Conservation (phyloP, 148 eudicot species). For the Drosera capensis region DNA sequence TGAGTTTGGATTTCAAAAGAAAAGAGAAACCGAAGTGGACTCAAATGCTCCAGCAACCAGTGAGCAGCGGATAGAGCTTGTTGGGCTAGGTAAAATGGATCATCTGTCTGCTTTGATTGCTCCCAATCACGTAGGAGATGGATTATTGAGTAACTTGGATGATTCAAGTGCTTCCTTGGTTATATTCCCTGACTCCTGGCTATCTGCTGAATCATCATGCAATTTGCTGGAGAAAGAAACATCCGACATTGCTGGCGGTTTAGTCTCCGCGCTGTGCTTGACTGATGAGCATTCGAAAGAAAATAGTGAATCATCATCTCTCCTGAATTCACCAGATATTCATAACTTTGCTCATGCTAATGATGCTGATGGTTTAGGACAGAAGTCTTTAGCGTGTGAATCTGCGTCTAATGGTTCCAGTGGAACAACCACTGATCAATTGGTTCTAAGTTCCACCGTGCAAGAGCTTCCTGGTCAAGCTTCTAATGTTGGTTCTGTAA, state of each 20-base stretch:
- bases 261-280: slow-evolving; percentile 7
- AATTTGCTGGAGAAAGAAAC: slow-evolving; percentile 1
- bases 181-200: slow-evolving; percentile 7
- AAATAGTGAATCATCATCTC: slow-evolving; percentile 9
- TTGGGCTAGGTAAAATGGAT: no score
- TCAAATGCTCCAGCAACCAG: slow-evolving; percentile 8
- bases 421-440: slow-evolving; percentile 6
- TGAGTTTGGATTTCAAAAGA: slow-evolving; percentile 43
- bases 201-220: slow-evolving; percentile 6
- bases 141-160: slow-evolving; percentile 1
- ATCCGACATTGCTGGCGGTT: slow-evolving; percentile 2
- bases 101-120: slow-evolving; percentile 16
- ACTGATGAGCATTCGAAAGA: slow-evolving; percentile 13
- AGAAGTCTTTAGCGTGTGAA: slow-evolving; percentile 18
- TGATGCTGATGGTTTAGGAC: slow-evolving; percentile 9
- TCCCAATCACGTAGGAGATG: slow-evolving; percentile 5
- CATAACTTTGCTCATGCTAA: slow-evolving; percentile 5
- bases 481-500: slow-evolving; percentile 23
- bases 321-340: slow-evolving; percentile 4
- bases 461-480: slow-evolving; percentile 19
- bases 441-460: slow-evolving; percentile 3
- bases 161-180: slow-evolving; percentile 2
- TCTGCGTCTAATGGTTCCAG: slow-evolving; percentile 12
- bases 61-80: slow-evolving; percentile 11
- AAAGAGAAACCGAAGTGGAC: slow-evolving; percentile 15